These are phyloP conservation scores for Lithospermum erythrorhizon DNA, from an alignment of 257 asterid genomes.

Conservation along the genomic window DNA sequence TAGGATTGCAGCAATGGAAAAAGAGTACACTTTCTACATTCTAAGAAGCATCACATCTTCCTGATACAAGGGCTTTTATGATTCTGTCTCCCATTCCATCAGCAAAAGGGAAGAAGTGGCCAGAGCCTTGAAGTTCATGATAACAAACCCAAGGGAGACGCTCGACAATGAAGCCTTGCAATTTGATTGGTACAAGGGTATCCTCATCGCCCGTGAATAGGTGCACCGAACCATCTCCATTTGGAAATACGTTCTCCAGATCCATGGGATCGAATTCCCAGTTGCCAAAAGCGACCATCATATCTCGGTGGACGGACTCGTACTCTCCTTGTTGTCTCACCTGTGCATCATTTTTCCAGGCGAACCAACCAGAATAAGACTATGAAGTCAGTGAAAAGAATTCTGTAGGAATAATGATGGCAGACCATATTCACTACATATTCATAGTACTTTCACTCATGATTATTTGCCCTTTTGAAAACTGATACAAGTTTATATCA, in stretches of 20 bases:
- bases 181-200: slow-evolving; percentile 39
- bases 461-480: too few species aligned
- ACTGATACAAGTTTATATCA: too few species aligned
- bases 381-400: too few species aligned
- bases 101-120: slow-evolving; percentile 56
- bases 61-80: slow-evolving; percentile 38
- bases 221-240: slow-evolving; percentile 54
- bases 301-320: slow-evolving; percentile 62
- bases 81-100: slow-evolving; percentile 47
- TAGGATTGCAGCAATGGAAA: not conserved
- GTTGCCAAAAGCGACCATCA: slow-evolving; percentile 50
- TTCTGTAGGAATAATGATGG: too few species aligned
- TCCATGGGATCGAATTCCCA: slow-evolving; percentile 85
- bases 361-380: not conserved
- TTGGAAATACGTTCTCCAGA: slow-evolving; percentile 47
- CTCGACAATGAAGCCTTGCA: slow-evolving; percentile 51
- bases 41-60: slow-evolving; percentile 11
- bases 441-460: too few species aligned
- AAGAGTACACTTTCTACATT: not conserved
- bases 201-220: slow-evolving; percentile 90
- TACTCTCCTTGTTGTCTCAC: slow-evolving; percentile 67
- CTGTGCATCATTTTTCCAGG: slow-evolving; percentile 23
- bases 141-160: slow-evolving; percentile 72
- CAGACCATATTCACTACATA: too few species aligned
- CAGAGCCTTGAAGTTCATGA: slow-evolving; percentile 67